These are phyloP conservation scores for Camillea tinctor DNA, from an alignment of 2,329 filamentous ascomycete genomes.

Conservation along the genomic window DNA sequence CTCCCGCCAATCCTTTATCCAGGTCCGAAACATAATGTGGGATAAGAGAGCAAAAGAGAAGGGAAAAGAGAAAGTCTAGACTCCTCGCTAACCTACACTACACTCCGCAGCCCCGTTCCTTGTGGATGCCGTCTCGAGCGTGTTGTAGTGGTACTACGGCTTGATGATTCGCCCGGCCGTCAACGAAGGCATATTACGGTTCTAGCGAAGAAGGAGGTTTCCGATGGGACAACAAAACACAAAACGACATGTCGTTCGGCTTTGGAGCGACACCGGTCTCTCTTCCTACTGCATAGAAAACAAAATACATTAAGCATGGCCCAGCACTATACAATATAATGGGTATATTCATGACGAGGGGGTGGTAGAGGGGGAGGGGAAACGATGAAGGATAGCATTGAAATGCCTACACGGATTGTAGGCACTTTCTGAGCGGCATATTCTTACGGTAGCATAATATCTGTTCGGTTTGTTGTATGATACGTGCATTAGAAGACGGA, in stretches of 20 bases:
- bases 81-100: not conserved
- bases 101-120: slow-evolving; percentile 53
- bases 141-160: slow-evolving; percentile 25
- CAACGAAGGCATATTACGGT: not conserved
- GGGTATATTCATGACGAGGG: not conserved
- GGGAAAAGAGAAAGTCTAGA: too few species aligned
- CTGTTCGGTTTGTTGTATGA: slow-evolving; percentile 8
- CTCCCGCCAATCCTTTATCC: not conserved
- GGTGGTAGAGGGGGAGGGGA: not conserved
- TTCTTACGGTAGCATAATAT: not conserved
- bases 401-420: too few species aligned
- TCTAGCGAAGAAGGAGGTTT: not conserved
- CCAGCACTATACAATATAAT: not conserved
- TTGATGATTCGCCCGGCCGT: not conserved
- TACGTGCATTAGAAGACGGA: slow-evolving; percentile 11
- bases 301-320: not conserved
- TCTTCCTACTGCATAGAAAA: not conserved
- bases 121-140: slow-evolving; percentile 50
- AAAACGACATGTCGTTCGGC: not conserved
- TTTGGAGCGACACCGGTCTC: not conserved
- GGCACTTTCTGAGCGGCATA: not conserved
- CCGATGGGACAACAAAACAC: not conserved
- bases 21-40: too few species aligned
- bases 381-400: too few species aligned
- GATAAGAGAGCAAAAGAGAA: too few species aligned